phyloP scores from a whole-genome alignment of 306 rosid species.

The Lagenaria siceraria region DNA sequence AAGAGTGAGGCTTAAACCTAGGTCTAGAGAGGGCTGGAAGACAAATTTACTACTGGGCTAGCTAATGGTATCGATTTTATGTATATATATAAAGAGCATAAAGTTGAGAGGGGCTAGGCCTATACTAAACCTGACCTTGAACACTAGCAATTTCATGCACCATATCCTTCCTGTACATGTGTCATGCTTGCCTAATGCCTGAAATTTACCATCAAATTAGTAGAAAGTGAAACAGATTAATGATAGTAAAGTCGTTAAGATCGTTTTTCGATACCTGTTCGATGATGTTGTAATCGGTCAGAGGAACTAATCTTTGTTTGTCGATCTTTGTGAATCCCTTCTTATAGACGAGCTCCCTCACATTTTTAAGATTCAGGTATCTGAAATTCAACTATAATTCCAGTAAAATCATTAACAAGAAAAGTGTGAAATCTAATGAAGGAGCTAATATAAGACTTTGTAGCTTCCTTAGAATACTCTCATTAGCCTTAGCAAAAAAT shows the following conservation, averaged over 20 bases:
- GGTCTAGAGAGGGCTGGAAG: too few species aligned
- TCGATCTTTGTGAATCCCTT: constrained; percentile 51
- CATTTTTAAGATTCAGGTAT: constrained; percentile 66
- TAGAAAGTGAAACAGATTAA: not conserved
- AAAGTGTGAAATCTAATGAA: not conserved
- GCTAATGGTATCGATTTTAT: too few species aligned
- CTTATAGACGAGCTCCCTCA: constrained; percentile 65
- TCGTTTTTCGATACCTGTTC: constrained; percentile 46
- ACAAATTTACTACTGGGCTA: too few species aligned
- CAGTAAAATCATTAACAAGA: not conserved
- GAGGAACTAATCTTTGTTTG: constrained; percentile 61
- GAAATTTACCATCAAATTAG: not conserved
- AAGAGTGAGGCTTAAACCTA: too few species aligned
- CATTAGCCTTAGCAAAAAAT: constrained; percentile 56
- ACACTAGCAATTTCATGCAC: too few species aligned
- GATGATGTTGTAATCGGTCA: constrained; percentile 69
- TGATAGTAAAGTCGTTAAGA: not conserved
- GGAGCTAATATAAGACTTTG: constrained; percentile 14
- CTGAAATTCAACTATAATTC: constrained; percentile 19
- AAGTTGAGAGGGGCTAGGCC: too few species aligned
- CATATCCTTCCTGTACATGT: too few species aligned
- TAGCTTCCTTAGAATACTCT: constrained; percentile 41
- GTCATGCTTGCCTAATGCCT: constrained; percentile 61
- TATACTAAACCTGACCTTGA: too few species aligned
- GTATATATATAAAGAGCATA: too few species aligned